A percentile compares a stretch with the other conserved stretches of the same genome.
These are phyloP conservation scores for Phyllosticta citribraziliensis DNA, from an alignment of 2,329 filamentous ascomycete species.

Conservation along the genomic window DNA sequence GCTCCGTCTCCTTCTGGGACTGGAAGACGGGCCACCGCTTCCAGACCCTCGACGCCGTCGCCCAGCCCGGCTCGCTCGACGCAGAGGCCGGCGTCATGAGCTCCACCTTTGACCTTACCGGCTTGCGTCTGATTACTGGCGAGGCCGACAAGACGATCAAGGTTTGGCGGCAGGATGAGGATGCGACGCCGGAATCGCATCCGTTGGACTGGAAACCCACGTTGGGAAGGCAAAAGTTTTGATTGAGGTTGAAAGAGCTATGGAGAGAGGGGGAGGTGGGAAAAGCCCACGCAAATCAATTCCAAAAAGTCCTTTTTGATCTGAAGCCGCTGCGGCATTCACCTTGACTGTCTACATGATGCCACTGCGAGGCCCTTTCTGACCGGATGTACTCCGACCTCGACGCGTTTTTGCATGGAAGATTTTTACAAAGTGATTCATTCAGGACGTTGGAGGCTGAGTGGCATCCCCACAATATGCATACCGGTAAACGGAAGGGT, in stretches of 20 bases:
- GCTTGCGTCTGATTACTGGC: conserved; percentile 80
- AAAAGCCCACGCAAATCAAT: neutral
- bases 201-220: conserved; percentile 88
- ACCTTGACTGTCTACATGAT: no score
- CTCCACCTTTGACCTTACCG: conserved; percentile 83
- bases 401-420: no score
- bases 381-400: no score
- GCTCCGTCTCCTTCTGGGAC: conserved; percentile 96
- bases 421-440: no score
- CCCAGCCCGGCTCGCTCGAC: conserved; percentile 87
- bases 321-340: no score
- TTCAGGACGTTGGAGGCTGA: no score
- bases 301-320: no score
- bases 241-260: no score
- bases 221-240: conserved; percentile 37
- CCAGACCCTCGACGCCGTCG: conserved; percentile 80
- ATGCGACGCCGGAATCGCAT: conserved; percentile 82
- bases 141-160: conserved; percentile 97
- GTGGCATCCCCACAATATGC: no score
- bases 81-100: conserved; percentile 94
- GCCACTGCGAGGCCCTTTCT: no score
- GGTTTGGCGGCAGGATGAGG: conserved; percentile 90
- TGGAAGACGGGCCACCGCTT: conserved; percentile 95
- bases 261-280: neutral
- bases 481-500: no score